Evolutionary conservation across 371 early-diverging fungal genomes (phyloP).

Genomic region (Mucor sp.): DNA sequence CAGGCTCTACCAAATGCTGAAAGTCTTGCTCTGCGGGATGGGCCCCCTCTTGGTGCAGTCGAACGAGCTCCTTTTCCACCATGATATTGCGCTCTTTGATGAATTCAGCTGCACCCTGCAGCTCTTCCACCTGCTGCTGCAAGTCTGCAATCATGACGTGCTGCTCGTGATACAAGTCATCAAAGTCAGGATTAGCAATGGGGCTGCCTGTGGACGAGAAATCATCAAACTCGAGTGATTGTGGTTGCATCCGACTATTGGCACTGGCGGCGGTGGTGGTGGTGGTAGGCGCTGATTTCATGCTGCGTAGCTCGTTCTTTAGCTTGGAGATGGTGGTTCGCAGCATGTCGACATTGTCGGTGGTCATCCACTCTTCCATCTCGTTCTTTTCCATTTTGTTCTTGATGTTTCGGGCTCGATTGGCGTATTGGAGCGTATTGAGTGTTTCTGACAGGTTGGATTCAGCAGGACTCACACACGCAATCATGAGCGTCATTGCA

Average conservation of each 20-base stretch:
- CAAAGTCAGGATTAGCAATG: conserved; percentile 22
- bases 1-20: conserved; percentile 69
- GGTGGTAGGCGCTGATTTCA: conserved; percentile 28
- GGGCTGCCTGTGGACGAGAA: conserved; percentile 13
- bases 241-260: conserved; percentile 1
- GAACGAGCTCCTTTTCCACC: conserved; percentile 37
- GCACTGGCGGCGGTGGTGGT: background rate
- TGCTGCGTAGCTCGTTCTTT: conserved; percentile 50
- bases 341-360: conserved; percentile 61
- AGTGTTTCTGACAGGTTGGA: conserved; percentile 88
- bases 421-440: conserved; percentile 93
- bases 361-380: conserved; percentile 68
- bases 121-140: conserved; percentile 43
- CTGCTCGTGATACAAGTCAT: conserved; percentile 41
- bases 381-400: conserved; percentile 79
- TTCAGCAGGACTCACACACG: conserved; percentile 87
- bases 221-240: conserved; percentile 11
- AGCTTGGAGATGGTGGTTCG: conserved; percentile 58
- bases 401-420: conserved; percentile 87
- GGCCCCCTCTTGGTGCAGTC: conserved; percentile 5
- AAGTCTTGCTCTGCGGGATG: conserved; percentile 38
- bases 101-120: conserved; percentile 29
- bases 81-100: conserved; percentile 30
- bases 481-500: conserved; percentile 91
- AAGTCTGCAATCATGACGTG: conserved; percentile 39